Conservation (phyloP, 768 basidiomycete genomes). For the Kwoniella mangroviensis region DNA sequence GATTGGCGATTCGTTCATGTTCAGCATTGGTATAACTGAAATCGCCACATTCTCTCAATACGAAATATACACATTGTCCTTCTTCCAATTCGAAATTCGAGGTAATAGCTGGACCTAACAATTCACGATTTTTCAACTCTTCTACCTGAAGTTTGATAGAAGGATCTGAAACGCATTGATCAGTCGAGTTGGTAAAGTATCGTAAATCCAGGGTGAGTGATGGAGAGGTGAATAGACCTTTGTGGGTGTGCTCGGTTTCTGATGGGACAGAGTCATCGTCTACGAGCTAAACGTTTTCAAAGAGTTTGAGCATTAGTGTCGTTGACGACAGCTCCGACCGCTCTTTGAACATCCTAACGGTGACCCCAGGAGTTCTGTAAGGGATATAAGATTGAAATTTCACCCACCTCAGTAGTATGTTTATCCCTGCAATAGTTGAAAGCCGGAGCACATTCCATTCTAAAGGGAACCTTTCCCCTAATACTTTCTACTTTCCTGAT, state of each 20-base stretch:
- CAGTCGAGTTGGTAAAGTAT: conserved; percentile 68
- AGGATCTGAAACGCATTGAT: conserved; percentile 63
- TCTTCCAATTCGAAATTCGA: conserved; percentile 71
- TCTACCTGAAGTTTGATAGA: conserved; percentile 66
- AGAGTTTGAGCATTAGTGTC: too few species aligned
- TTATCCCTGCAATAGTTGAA: conserved; percentile 88
- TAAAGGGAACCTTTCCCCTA: conserved; percentile 77
- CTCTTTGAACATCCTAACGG: too few species aligned
- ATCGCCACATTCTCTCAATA: conserved; percentile 72
- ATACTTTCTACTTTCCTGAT: conserved; percentile 66
- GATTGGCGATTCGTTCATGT: conserved; percentile 55
- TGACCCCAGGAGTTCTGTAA: not conserved
- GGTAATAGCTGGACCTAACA: conserved; percentile 71
- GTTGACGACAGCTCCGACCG: too few species aligned
- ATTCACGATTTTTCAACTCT: conserved; percentile 67
- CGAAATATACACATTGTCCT: conserved; percentile 88
- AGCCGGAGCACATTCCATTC: conserved; percentile 90
- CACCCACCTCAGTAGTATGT: conserved; percentile 66
- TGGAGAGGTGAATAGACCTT: conserved; percentile 57
- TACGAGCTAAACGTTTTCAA: conserved; percentile 36
- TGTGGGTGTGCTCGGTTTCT: conserved; percentile 60
- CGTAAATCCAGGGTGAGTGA: conserved; percentile 67
- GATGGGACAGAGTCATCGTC: conserved; percentile 57
- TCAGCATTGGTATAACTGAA: conserved; percentile 41
- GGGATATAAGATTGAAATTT: not conserved